Evolutionary conservation across 2,329 filamentous ascomycete species (phyloP), one percentile per base, ranked within the genome.

Genomic region (Bipolaris bicolor): DNA sequence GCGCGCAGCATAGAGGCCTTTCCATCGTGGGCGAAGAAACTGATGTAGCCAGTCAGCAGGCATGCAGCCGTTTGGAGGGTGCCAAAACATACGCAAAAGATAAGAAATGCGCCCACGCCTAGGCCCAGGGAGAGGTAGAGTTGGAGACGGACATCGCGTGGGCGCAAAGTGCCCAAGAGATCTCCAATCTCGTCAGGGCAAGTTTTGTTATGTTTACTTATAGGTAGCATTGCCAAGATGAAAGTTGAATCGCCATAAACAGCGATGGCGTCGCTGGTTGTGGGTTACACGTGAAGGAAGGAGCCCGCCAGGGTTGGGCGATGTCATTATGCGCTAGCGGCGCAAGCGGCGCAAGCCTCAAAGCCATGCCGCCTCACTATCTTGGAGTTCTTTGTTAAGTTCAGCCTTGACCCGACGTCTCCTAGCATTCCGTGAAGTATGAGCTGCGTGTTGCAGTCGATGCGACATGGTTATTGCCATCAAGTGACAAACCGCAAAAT

Each of bases 11-110:
- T 98, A 99, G 1, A 99, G 84, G 20, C 88, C 84, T 47, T 91
- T 90, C 95, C 95, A 99, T 86, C 92, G 88, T 63, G 93, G 92
- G 47, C 95, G 89, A 24, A 99, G 81, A 46, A 92, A 81, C 91
- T 95, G 71, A 7, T 24, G 11, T 2, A 22, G n/a, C 33, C 16
- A 31, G 57, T 79, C 36, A 79, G 71, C 51, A 57, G 33, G 34
- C 9, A 37, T 26, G 39, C 24, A 22, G 16, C 11, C 18, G 52
- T n/a, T n/a, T 16, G 50, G 22, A 18, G 60, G 52, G 41, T 51
- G 48, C 33, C 43, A 40, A 76, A 31, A 63, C 86, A 67, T 79
- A 91, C 87, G 73, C 91, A 95, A 67, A 96, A 96, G 18, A 86
- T 81, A 31, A 92, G 60, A 69, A 95, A 91, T 31, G 90, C 90